Base-by-base conservation (phyloP, 2,329 filamentous ascomycete genomes). In the Colletotrichum zoysiae region DNA sequence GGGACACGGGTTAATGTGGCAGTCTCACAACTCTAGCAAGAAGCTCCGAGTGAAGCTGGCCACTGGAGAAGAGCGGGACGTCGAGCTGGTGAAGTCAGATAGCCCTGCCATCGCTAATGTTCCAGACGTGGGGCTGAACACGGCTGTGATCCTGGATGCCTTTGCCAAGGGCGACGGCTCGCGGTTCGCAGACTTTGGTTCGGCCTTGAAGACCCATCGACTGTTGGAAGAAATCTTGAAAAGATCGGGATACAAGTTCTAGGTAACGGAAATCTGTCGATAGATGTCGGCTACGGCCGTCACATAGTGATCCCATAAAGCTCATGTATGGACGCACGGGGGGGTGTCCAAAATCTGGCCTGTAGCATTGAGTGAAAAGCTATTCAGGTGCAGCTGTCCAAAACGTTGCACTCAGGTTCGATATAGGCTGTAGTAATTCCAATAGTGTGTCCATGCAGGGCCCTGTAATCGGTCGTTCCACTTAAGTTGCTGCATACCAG, bases 221-320 rank as follows among this genome's bases (percentile, higher is more conserved):
- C 62, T 78, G 1, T 63, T 78, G 26, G 74, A 77, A 14, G 65
- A 64, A 14, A 78, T 77, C 46, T 20, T 74, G 26, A 69, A 67
- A 78, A 67, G 38, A 42, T 60, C 67, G 1, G 53, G 53, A 0
- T 16, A 53, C 33, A 4, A 44, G 2, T 23, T 11, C 23, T 67
- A 53, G 26, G 2, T 26, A 62, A 18, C 14, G 9, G 46, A 51
- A 30, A 38, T 9, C 16, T 53, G 51, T 20, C 18, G 51, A 11
- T 5, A 5, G 7, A 5, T n/a, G 30, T 35, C 5, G 51, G 50
- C 16, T 53, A 33, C 30, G 20, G 14, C 5, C 16, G 4, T 55
- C 8, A 30, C 7, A 33, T 18, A 18, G 51, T 42, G 14, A 42
- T 8, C 18, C 12, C 33, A 33, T 8, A 20, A 55, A 33, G 14